Evolutionary conservation across 306 rosid species (phyloP).

Genomic region (Boehmeria nivea): DNA sequence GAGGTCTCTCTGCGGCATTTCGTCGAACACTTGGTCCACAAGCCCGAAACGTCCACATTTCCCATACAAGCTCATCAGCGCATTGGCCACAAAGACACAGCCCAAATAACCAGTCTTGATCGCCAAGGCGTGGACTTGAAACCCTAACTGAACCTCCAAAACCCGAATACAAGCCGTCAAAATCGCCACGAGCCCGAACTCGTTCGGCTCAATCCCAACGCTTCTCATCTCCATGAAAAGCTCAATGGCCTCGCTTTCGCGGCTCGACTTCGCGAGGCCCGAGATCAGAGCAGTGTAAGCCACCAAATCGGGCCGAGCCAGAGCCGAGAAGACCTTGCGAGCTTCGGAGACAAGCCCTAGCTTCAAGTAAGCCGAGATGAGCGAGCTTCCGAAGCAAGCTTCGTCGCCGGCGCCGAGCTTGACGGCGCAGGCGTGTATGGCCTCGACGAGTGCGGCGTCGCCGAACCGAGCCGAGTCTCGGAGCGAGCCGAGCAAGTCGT

Average conservation of each 20-base stretch:
- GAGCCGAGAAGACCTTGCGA: constrained; percentile 35
- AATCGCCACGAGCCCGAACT: constrained; percentile 65
- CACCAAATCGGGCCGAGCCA: constrained; percentile 47
- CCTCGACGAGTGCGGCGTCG: constrained; percentile 39
- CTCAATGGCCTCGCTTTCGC: constrained; percentile 44
- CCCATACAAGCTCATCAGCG: constrained; percentile 54
- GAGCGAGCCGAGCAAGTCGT: constrained; percentile 32
- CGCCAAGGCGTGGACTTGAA: constrained; percentile 55
- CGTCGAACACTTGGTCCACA: constrained; percentile 47
- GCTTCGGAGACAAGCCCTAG: constrained; percentile 53
- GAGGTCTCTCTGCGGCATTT: constrained; percentile 48
- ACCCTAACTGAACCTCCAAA: constrained; percentile 39
- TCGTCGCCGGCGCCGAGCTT: constrained; percentile 41
- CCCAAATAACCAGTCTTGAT: constrained; percentile 46
- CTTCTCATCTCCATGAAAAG: constrained; percentile 60
- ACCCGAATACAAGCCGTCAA: constrained; percentile 57
- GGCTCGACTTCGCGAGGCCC: constrained; percentile 54
- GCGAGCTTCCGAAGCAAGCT: constrained; percentile 39
- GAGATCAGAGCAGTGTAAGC: constrained; percentile 66
- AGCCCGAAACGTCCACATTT: constrained; percentile 36
- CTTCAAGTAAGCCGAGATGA: constrained; percentile 52
- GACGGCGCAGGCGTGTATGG: constrained; percentile 50
- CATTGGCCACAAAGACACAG: constrained; percentile 54
- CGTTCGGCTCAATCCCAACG: constrained; percentile 52
- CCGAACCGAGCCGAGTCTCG: constrained; percentile 41